phyloP scores from a whole-genome alignment of 441 rosid species.

The Geranium incanum region DNA sequence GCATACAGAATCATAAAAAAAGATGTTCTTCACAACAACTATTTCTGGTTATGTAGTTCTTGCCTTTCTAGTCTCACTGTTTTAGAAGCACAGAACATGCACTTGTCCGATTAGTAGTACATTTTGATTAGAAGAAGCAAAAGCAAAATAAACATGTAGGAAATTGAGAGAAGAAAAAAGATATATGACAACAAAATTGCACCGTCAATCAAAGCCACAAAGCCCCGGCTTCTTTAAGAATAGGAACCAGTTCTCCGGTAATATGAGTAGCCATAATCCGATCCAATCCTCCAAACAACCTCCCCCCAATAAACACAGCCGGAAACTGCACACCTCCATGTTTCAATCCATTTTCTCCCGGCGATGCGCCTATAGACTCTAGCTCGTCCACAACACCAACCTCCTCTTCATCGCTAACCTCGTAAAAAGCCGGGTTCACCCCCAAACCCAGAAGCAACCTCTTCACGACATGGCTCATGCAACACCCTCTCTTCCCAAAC shows the following conservation, averaged over 20 bases:
- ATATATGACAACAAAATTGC: too few relatives aligned
- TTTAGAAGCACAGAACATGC: too few relatives aligned
- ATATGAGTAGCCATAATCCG: slow-evolving; percentile 87
- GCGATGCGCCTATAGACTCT: slow-evolving; percentile 24
- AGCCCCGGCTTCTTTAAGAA: slow-evolving; percentile 73
- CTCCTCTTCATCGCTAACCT: slow-evolving; percentile 56
- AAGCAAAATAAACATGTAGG: too few relatives aligned
- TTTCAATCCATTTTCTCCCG: slow-evolving; percentile 4
- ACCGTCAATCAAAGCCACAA: slow-evolving; percentile 46
- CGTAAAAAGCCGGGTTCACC: slow-evolving; percentile 62
- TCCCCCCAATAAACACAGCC: slow-evolving; percentile 76
- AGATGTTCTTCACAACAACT: too few relatives aligned
- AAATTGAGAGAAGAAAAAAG: too few relatives aligned
- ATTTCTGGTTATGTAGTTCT: too few relatives aligned
- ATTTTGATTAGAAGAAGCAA: too few relatives aligned
- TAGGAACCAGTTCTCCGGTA: slow-evolving; percentile 65
- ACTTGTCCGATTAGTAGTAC: too few relatives aligned
- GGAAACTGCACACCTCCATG: slow-evolving; percentile 47
- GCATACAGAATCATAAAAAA: too few relatives aligned
- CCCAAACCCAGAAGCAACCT: slow-evolving; percentile 65
- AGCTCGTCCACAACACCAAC: slow-evolving; percentile 28
- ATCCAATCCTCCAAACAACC: slow-evolving; percentile 74
- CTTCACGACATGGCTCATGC: slow-evolving; percentile 81
- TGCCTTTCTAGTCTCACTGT: too few relatives aligned
- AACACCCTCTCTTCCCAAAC: slow-evolving; percentile 64